phyloP scores from a whole-genome alignment of 257 asterid species.

The Voacanga thouarsii region DNA sequence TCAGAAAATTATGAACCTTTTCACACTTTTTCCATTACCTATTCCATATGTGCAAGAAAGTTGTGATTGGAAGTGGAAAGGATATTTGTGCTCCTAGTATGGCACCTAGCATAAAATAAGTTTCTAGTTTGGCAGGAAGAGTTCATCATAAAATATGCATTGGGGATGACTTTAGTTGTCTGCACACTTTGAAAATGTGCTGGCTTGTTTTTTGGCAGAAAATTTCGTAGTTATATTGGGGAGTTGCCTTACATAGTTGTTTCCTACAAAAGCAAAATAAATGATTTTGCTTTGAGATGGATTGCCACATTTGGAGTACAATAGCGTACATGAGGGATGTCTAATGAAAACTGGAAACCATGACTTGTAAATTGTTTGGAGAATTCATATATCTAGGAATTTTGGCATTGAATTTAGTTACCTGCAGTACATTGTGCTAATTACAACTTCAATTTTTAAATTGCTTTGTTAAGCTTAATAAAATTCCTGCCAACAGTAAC shows the following conservation, averaged over 20 bases:
- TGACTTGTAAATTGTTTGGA: neutral
- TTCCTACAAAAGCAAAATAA: neutral
- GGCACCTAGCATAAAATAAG: neutral
- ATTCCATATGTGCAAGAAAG: neutral
- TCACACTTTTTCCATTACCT: neutral
- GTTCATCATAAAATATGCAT: neutral
- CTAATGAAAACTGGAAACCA: neutral
- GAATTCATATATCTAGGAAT: no score
- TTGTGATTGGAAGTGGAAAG: neutral
- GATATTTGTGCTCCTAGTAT: neutral
- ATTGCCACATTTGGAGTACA: neutral
- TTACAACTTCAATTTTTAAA: no score
- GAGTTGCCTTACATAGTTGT: neutral
- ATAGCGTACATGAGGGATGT: neutral
- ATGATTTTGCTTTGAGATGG: neutral
- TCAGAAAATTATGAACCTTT: neutral
- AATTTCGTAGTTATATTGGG: neutral
- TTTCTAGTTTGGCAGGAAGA: neutral
- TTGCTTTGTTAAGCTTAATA: no score
- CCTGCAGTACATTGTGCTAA: no score
- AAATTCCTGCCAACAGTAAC: no score
- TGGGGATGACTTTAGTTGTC: neutral
- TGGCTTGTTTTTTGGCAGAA: neutral
- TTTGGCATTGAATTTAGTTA: no score
- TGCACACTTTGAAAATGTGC: neutral